Evolutionary conservation across 1,284 basidiomycete species (phyloP).

Genomic region (Singerocomus inundabilis): DNA sequence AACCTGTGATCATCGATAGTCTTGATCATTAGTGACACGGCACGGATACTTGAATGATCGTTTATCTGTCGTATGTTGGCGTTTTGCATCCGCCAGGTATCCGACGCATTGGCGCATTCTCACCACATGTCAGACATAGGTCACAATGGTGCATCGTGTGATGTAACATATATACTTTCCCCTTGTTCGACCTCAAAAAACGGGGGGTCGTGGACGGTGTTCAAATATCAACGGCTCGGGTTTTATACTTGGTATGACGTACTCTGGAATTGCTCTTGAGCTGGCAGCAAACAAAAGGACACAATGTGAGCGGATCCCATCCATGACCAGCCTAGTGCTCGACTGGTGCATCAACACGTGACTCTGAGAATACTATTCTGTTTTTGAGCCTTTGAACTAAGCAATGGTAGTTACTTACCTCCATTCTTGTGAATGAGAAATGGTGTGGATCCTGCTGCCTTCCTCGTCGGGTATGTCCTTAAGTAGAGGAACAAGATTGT

Average conservation of each 20-base stretch:
- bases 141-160: slow-evolving; percentile 30
- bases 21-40: too few relatives aligned
- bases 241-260: slow-evolving; percentile 28
- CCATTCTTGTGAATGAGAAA: slow-evolving; percentile 16
- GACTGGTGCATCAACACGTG: too few relatives aligned
- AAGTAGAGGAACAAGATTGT: too few relatives aligned
- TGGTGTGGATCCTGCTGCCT: slow-evolving; percentile 17
- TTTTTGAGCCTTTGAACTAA: too few relatives aligned
- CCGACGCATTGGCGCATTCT: slow-evolving; percentile 18
- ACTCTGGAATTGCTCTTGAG: slow-evolving; percentile 19
- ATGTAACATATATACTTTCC: slow-evolving; percentile 34
- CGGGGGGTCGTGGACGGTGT: slow-evolving; percentile 21
- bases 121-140: slow-evolving; percentile 35
- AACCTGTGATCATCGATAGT: background rate
- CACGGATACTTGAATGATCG: background rate
- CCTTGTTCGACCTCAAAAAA: slow-evolving; percentile 33
- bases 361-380: too few relatives aligned
- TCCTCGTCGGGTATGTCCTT: slow-evolving; percentile 10
- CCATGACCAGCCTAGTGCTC: background rate
- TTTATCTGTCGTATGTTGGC: background rate
- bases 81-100: too few relatives aligned
- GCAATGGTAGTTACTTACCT: slow-evolving; percentile 22
- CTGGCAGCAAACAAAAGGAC: slow-evolving; percentile 4
- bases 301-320: background rate
- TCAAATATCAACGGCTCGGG: slow-evolving; percentile 16